Percentiles rank a stretch among this genome's conserved stretches.
These are phyloP conservation scores for Pecoramyces ruminantium DNA, from an alignment of 192 early-diverging fungal species.

Conservation along the genomic window DNA sequence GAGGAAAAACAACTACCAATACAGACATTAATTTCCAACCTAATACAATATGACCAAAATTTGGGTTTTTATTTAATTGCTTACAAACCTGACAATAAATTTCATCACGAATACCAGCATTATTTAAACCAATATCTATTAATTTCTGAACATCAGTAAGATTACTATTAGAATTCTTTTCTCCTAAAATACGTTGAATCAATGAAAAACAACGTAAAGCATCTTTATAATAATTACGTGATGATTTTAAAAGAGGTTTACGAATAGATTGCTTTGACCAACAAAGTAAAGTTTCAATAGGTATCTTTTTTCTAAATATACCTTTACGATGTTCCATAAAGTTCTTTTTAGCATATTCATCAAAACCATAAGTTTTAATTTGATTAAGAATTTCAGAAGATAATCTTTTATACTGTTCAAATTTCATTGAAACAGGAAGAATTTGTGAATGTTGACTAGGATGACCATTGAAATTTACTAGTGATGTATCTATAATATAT, in stretches of 20 bases:
- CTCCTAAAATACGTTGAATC: slow-evolving; percentile 72
- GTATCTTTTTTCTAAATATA: slow-evolving; percentile 54
- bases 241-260: slow-evolving; percentile 46
- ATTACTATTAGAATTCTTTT: slow-evolving; percentile 14
- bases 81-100: slow-evolving; percentile 84
- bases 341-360: slow-evolving; percentile 78
- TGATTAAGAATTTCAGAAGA: slow-evolving; percentile 24
- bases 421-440: background rate
- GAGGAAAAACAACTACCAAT: slow-evolving; percentile 71
- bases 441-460: background rate
- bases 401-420: background rate
- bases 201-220: slow-evolving; percentile 69
- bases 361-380: slow-evolving; percentile 58
- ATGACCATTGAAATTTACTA: background rate
- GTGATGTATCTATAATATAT: background rate
- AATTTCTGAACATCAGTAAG: slow-evolving; percentile 52
- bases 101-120: slow-evolving; percentile 71
- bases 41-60: background rate
- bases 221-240: slow-evolving; percentile 67
- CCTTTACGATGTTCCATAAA: slow-evolving; percentile 79
- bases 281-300: slow-evolving; percentile 72
- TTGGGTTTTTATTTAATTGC: background rate
- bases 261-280: slow-evolving; percentile 13
- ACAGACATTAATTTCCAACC: slow-evolving; percentile 80
- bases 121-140: slow-evolving; percentile 54